These are phyloP conservation scores for Globisporangium parvum DNA, from an alignment of 352 stramenopile species.

Conservation along the genomic window DNA sequence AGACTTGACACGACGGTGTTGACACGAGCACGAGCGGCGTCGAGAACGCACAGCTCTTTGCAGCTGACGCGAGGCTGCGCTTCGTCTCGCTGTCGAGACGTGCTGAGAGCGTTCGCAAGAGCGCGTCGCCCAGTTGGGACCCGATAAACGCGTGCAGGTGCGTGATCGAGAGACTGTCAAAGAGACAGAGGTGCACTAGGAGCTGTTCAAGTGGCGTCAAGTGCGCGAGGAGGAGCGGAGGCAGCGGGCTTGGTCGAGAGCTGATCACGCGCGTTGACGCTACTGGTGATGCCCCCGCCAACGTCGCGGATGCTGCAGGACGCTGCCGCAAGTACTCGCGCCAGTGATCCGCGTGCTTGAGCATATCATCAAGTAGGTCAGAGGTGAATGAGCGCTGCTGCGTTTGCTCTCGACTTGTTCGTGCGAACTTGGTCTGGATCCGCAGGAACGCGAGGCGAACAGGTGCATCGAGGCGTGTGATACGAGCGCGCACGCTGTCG, in stretches of 20 bases:
- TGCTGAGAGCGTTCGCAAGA: slow-evolving; percentile 2
- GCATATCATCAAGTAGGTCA: slow-evolving; percentile 25
- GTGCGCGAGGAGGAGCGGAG: slow-evolving; percentile 19
- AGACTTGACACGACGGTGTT: neutral
- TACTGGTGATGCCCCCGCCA: neutral
- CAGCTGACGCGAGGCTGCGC: slow-evolving; percentile 3
- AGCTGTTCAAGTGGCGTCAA: slow-evolving; percentile 23
- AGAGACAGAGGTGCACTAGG: slow-evolving; percentile 27
- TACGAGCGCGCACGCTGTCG: neutral
- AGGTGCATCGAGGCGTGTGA: neutral
- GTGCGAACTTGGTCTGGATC: slow-evolving; percentile 18
- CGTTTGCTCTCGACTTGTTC: neutral
- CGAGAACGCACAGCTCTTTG: slow-evolving; percentile 5
- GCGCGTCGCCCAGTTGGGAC: slow-evolving; percentile 16
- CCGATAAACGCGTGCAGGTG: slow-evolving; percentile 23
- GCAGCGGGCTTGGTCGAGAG: neutral
- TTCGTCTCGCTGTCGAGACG: slow-evolving; percentile 7
- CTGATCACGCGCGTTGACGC: neutral
- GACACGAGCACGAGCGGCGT: slow-evolving; percentile 14
- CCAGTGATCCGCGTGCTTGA: slow-evolving; percentile 19
- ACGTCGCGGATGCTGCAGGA: neutral
- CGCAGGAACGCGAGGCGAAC: slow-evolving; percentile 9
- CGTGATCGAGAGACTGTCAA: slow-evolving; percentile 15
- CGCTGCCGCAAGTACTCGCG: slow-evolving; percentile 18
- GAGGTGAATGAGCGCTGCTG: neutral